Evolutionary conservation across 139 green algal species (phyloP).

Genomic region (Volvox reticuliferus): DNA sequence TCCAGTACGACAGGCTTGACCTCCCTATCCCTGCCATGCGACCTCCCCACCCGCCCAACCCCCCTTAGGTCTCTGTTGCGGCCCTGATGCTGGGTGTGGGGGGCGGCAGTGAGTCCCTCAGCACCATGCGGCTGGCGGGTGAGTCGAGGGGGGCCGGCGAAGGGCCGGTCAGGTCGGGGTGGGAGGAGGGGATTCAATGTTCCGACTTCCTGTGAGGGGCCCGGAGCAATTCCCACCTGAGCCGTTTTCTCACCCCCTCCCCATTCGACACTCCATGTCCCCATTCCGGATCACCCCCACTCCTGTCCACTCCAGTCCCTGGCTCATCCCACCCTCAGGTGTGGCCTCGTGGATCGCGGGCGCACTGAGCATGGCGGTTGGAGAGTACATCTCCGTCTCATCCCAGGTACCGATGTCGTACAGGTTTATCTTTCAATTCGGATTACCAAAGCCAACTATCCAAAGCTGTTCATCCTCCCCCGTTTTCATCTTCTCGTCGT

Average conservation of each 20-base stretch:
- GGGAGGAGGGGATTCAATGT: too few relatives aligned
- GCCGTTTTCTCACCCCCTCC: too few relatives aligned
- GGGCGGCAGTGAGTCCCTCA: constrained; percentile 43
- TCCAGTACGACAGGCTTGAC: background rate
- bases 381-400: constrained; percentile 84
- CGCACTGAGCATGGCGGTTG: constrained; percentile 62
- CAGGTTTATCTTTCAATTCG: too few relatives aligned
- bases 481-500: too few relatives aligned
- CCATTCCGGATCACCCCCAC: too few relatives aligned
- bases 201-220: too few relatives aligned
- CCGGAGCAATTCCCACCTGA: too few relatives aligned
- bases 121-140: constrained; percentile 57
- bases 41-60: background rate
- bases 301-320: too few relatives aligned
- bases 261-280: too few relatives aligned
- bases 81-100: constrained; percentile 81
- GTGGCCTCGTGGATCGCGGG: constrained; percentile 80
- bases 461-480: too few relatives aligned
- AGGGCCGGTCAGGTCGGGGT: background rate
- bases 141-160: background rate
- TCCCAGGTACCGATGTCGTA: constrained; percentile 55
- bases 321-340: constrained; percentile 32
- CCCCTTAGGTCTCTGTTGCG: constrained; percentile 51
- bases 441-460: too few relatives aligned
- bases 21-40: background rate